phyloP scores from a whole-genome alignment of 2,329 filamentous ascomycete genomes.

The Alternaria atra region DNA sequence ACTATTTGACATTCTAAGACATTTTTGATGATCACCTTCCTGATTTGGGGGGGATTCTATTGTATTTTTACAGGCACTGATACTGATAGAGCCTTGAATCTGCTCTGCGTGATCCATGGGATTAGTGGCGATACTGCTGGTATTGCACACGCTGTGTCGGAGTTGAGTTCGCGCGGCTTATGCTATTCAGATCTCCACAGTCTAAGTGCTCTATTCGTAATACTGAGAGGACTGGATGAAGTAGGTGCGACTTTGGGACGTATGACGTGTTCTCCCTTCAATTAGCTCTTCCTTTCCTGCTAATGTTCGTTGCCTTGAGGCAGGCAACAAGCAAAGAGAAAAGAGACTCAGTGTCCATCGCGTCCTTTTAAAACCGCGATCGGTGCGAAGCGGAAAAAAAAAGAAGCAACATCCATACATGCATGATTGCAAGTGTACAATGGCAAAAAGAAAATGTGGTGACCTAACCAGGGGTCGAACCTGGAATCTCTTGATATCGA shows the following conservation, averaged over 20 bases:
- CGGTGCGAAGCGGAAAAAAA: neutral
- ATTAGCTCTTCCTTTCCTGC: neutral
- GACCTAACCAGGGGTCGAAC: slow-evolving; percentile 36
- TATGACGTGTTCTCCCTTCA: neutral
- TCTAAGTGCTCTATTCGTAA: neutral
- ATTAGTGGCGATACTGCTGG: neutral
- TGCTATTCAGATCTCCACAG: neutral
- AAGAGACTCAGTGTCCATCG: neutral
- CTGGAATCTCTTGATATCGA: slow-evolving; percentile 46
- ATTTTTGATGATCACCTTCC: too few species aligned
- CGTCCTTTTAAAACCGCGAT: neutral
- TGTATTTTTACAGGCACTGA: too few species aligned
- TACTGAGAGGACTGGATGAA: neutral
- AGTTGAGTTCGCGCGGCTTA: neutral
- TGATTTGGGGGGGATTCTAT: too few species aligned
- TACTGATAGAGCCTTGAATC: neutral
- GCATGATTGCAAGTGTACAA: neutral
- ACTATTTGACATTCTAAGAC: too few species aligned
- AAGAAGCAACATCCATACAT: neutral
- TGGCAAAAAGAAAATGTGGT: slow-evolving; percentile 10
- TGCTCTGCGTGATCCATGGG: neutral
- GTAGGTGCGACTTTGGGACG: neutral
- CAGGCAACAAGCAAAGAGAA: neutral
- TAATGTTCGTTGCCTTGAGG: neutral
- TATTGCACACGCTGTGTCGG: neutral